Conservation (phyloP, 225 moss, liverwort and hornwort species). For the Marchantia polymorpha region DNA sequence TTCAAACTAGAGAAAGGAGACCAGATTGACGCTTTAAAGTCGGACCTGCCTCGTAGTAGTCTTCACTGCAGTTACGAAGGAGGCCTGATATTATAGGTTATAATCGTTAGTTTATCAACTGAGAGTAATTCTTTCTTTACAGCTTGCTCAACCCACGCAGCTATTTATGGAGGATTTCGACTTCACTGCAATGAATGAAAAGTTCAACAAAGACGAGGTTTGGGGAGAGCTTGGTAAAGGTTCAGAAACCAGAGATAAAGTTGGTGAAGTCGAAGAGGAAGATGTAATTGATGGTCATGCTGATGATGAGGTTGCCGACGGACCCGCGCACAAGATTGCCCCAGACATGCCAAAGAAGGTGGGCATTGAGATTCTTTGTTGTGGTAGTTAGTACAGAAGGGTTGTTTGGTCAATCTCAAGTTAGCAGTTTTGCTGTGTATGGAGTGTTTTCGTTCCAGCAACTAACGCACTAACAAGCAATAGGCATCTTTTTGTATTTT, state of each 20-base stretch:
- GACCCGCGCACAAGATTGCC: constrained; percentile 38
- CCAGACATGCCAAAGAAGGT: constrained; percentile 80
- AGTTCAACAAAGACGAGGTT: constrained; percentile 98
- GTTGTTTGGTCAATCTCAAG: too few relatives aligned
- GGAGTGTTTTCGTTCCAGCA: too few relatives aligned
- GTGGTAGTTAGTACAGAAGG: too few relatives aligned
- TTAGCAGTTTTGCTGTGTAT: too few relatives aligned
- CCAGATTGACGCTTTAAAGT: background rate
- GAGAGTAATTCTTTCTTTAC: background rate
- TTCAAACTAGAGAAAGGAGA: too few relatives aligned
- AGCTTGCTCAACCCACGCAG: constrained; percentile 75
- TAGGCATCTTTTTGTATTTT: too few relatives aligned
- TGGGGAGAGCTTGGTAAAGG: constrained; percentile 81
- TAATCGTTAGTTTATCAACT: background rate
- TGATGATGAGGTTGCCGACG: constrained; percentile 60
- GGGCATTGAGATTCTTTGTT: too few relatives aligned
- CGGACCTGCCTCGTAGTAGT: background rate
- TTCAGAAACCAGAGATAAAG: constrained; percentile 63
- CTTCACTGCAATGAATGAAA: constrained; percentile 96
- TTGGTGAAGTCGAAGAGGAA: constrained; percentile 58
- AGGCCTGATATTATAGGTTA: background rate
- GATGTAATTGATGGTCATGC: constrained; percentile 55
- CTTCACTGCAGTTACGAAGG: background rate
- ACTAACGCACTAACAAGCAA: too few relatives aligned
- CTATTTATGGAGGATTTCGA: constrained; percentile 94